These are phyloP conservation scores for Lactarius hatsudake DNA, from an alignment of 768 basidiomycete species.

Conservation along the genomic window DNA sequence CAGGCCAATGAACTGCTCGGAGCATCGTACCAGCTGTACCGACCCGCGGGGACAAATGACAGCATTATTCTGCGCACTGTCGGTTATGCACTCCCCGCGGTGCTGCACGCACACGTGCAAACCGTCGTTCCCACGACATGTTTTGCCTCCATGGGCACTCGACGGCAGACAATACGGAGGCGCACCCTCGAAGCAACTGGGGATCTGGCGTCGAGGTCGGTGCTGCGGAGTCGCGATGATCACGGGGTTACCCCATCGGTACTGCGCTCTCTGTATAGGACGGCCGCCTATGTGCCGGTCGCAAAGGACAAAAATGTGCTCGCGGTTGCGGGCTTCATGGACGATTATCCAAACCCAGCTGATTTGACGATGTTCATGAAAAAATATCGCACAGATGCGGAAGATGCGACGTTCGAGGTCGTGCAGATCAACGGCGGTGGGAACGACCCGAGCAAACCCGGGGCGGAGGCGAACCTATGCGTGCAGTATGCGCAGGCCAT, in stretches of 20 bases:
- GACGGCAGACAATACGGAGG: background rate
- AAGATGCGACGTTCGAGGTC: background rate
- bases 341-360: background rate
- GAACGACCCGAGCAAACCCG: background rate
- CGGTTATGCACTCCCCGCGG: background rate
- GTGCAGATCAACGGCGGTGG: background rate
- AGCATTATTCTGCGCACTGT: background rate
- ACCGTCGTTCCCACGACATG: background rate
- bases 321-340: background rate
- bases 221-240: no score
- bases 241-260: no score
- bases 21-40: background rate
- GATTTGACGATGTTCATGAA: background rate
- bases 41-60: background rate
- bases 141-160: background rate
- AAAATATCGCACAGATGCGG: no score
- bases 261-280: background rate
- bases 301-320: background rate
- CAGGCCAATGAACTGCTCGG: background rate
- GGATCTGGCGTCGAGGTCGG: no score
- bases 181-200: no score
- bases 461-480: no score
- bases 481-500: no score
- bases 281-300: background rate
- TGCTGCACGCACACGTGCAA: background rate